A percentile compares a stretch with the other conserved stretches of the same genome.
Evolutionary conservation across 306 rosid species (phyloP).

Genomic region (Acacia acuminata): DNA sequence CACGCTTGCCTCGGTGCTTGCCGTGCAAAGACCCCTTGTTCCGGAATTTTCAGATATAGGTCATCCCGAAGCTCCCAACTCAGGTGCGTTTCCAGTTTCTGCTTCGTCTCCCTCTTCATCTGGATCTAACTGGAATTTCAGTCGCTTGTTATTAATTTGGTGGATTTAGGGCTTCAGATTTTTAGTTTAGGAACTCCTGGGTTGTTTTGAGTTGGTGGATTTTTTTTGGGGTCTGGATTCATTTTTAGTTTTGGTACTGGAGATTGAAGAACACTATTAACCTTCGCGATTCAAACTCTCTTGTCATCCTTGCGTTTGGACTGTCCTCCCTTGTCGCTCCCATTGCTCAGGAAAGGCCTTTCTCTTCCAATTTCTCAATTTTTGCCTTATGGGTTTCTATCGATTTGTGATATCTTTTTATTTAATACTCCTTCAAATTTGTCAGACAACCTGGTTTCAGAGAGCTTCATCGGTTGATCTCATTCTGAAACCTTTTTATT

Average conservation of each 20-base stretch:
- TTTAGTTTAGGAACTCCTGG: no score
- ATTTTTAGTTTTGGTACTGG: constrained; percentile 68
- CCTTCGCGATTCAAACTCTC: constrained; percentile 44
- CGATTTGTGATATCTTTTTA: constrained; percentile 1
- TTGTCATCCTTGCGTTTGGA: constrained; percentile 68
- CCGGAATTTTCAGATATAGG: no score
- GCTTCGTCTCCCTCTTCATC: no score
- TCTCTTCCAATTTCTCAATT: neutral
- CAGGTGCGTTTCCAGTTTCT: no score
- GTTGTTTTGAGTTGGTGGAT: no score
- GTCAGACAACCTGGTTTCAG: neutral
- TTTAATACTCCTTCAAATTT: neutral
- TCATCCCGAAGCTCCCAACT: no score
- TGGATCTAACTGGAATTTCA: no score
- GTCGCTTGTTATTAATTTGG: no score
- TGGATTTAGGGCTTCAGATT: no score
- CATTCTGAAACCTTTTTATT: neutral
- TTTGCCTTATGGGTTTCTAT: neutral
- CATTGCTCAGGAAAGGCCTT: constrained; percentile 59
- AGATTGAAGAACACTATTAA: constrained; percentile 52
- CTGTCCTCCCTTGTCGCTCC: constrained; percentile 72
- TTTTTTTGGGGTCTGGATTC: no score
- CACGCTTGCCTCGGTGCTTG: no score
- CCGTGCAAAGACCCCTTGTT: no score
- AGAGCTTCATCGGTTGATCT: neutral